Percentiles rank a stretch among this genome's conserved stretches.
Evolutionary conservation across 2,329 filamentous ascomycete genomes (phyloP).

Genomic region (Coniochaeta sp.): DNA sequence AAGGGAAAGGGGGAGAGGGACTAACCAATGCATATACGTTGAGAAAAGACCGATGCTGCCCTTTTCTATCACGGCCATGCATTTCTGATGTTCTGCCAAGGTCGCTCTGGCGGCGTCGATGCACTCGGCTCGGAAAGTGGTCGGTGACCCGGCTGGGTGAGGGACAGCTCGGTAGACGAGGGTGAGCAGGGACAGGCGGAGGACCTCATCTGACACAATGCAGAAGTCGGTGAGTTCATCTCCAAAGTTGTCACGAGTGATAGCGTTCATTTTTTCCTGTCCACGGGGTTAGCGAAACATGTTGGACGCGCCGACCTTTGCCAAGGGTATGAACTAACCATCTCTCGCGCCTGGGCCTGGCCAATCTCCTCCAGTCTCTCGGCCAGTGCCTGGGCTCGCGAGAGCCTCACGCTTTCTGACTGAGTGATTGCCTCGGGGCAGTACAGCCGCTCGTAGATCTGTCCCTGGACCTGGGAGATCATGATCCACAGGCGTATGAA

Average conservation of each 20-base stretch:
- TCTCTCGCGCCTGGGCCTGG: neutral
- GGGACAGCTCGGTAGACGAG: conserved; percentile 47
- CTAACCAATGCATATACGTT: conserved; percentile 43
- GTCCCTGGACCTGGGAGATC: conserved; percentile 48
- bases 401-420: conserved; percentile 30
- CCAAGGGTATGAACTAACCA: conserved; percentile 20
- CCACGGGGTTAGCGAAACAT: conserved; percentile 7
- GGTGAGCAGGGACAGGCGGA: conserved; percentile 39
- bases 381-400: conserved; percentile 31
- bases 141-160: conserved; percentile 30
- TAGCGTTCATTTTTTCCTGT: conserved; percentile 8
- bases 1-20: conserved; percentile 10
- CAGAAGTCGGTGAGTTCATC: conserved; percentile 2
- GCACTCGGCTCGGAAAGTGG: conserved; percentile 41
- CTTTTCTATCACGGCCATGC: conserved; percentile 32
- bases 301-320: conserved; percentile 21
- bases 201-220: conserved; percentile 34
- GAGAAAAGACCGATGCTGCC: conserved; percentile 6
- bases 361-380: conserved; percentile 30
- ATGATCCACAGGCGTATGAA: conserved; percentile 44
- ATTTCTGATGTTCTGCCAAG: conserved; percentile 37
- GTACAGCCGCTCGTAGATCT: conserved; percentile 52
- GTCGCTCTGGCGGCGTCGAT: conserved; percentile 41
- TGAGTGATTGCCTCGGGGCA: conserved; percentile 37
- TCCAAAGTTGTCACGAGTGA: conserved; percentile 28